Percentiles rank a stretch among this genome's conserved stretches.
Conservation (phyloP, 495 filamentous ascomycete species). For the Aspergillus mulundensis region DNA sequence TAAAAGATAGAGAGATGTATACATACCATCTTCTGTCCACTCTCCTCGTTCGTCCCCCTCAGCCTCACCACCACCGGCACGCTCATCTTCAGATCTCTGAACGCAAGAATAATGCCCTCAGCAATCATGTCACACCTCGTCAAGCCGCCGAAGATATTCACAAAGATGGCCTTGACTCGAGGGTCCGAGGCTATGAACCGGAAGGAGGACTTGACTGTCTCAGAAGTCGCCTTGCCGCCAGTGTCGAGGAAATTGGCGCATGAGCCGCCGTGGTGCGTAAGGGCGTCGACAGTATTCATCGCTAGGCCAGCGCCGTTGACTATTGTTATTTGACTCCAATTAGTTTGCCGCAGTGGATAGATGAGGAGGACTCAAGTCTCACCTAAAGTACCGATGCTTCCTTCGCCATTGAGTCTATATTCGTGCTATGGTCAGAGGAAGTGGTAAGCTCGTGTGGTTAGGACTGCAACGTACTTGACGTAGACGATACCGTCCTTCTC, state of each 20-base stretch:
- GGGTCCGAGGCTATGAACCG: constrained; percentile 64
- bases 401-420: constrained; percentile 42
- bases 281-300: constrained; percentile 87
- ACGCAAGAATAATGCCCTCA: constrained; percentile 72
- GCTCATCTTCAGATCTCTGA: constrained; percentile 62
- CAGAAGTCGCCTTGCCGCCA: constrained; percentile 83
- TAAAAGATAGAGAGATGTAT: not conserved
- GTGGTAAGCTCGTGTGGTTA: not conserved
- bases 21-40: constrained; percentile 67
- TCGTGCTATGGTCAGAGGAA: constrained; percentile 4
- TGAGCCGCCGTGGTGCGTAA: constrained; percentile 58
- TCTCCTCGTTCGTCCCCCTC: constrained; percentile 75
- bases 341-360: no score
- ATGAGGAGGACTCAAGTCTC: not conserved
- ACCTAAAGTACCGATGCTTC: constrained; percentile 65
- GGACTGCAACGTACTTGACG: constrained; percentile 44
- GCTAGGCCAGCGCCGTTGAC: constrained; percentile 88
- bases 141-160: constrained; percentile 89
- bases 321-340: constrained; percentile 3
- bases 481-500: constrained; percentile 73
- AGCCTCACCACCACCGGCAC: constrained; percentile 82
- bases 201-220: constrained; percentile 76
- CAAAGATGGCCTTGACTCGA: constrained; percentile 71
- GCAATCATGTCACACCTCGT: constrained; percentile 89
- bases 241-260: constrained; percentile 86